These are phyloP conservation scores for Pseudocercospora pini-densiflorae DNA, from an alignment of 2,329 filamentous ascomycete species.

Conservation along the genomic window DNA sequence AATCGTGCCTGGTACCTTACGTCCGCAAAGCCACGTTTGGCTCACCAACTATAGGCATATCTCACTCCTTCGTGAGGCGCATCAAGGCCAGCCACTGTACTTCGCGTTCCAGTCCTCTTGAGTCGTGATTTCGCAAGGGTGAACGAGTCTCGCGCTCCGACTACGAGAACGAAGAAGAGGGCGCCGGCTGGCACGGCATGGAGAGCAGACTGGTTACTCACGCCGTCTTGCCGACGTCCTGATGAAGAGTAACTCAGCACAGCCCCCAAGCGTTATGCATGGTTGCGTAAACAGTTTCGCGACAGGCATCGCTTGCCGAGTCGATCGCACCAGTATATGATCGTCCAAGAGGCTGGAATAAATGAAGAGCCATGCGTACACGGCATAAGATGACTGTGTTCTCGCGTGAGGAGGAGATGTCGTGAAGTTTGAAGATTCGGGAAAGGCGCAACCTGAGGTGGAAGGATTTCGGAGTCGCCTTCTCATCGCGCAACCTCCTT, in stretches of 20 bases:
- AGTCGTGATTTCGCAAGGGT: background rate
- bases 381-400: constrained; percentile 10
- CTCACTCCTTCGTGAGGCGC: background rate
- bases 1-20: constrained; percentile 21
- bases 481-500: background rate
- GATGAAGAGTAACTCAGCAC: constrained; percentile 10
- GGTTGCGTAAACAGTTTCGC: constrained; percentile 13
- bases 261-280: constrained; percentile 20
- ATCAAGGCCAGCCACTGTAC: background rate
- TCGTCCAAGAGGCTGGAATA: background rate
- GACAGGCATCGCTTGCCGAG: background rate
- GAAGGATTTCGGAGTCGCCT: constrained; percentile 1
- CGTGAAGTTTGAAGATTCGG: background rate
- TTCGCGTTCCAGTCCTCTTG: background rate
- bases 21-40: constrained; percentile 23
- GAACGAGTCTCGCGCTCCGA: background rate
- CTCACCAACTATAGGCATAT: background rate
- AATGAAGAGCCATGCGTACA: background rate
- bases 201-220: background rate
- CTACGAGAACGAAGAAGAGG: background rate
- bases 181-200: background rate
- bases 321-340: background rate
- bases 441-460: background rate
- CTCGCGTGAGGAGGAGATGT: background rate
- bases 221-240: background rate